Evolutionary conservation across 306 rosid species (phyloP), one percentile per base, ranked within the genome.

Genomic region (Pyrus bretschneideri): DNA sequence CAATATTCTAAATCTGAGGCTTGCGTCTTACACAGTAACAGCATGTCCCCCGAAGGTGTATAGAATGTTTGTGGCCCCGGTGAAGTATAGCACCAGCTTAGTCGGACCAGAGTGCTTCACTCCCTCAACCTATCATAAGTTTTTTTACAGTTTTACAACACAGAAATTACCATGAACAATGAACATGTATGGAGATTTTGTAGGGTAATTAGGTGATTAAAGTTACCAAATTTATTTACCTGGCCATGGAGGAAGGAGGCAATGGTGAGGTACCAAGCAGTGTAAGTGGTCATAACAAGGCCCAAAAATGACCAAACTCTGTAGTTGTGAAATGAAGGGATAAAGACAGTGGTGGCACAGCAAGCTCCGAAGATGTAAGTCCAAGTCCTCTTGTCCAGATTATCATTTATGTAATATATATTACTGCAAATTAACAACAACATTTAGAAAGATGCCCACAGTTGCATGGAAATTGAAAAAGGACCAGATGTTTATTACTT

Each of bases 21-120:
- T 38, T n/a, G 7, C 83, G 89, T 85, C 96, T 88, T 95, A 95
- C 98, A 95, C 98, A 83, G 98, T 95, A 73, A 95, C 98, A 70
- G 98, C 98, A 87, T 95, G 98, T 76, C 98, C 98, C 81, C 98
- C 98, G 45, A 95, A 95, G 71, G 98, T 95, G 90, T 95, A 95
- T 82, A 95, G 98, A 90, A 95, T 95, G 97, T 95, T 95, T 78
- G 98, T 95, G 91, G 98, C 91, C 87, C 98, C 98, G 0, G 98
- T 95, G 86, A 95, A 95, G 85, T 95, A 95, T 9, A 95, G 86
- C 73, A 92, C 97, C 84, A 95, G 25, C 86, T 88, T 95, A 76
- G 89, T 70, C 21, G 98, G 97, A 81, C 97, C 98, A 60, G 98
- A 89, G 78, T 95, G 97, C 86, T 89, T 84, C 15, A 95, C 98